phyloP scores from a whole-genome alignment of 202 grass and related monocot species.

The Elaeis oleifera region DNA sequence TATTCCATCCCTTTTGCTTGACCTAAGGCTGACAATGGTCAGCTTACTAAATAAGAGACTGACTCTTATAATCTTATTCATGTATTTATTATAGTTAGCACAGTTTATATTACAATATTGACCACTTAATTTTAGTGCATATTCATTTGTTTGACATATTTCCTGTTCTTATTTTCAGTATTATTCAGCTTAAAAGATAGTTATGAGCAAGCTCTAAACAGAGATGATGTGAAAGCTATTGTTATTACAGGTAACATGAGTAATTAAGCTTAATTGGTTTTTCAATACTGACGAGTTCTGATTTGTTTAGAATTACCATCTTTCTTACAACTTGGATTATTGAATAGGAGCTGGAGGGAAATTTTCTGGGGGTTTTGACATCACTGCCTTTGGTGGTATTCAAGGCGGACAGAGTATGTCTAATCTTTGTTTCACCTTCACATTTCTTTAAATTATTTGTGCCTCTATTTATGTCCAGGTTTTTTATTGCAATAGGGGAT shows the following conservation, averaged over 20 bases:
- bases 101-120: too few species aligned
- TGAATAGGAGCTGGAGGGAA: slow-evolving; percentile 6
- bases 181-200: slow-evolving; percentile 6
- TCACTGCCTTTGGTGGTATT: slow-evolving; percentile 7
- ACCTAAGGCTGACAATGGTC: too few species aligned
- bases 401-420: slow-evolving; percentile 2
- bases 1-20: too few species aligned
- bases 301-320: neutral
- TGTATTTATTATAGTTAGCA: too few species aligned
- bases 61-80: too few species aligned
- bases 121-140: too few species aligned
- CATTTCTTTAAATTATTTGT: neutral
- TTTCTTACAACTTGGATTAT: neutral
- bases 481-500: slow-evolving; percentile 6
- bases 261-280: neutral
- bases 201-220: slow-evolving; percentile 16
- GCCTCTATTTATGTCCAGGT: neutral
- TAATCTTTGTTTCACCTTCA: neutral
- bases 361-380: slow-evolving; percentile 19
- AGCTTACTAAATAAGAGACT: too few species aligned
- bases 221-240: slow-evolving; percentile 23
- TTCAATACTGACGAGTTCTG: neutral
- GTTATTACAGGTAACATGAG: slow-evolving; percentile 7
- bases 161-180: neutral
- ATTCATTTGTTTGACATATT: too few species aligned